Conservation (phyloP, 2,329 filamentous ascomycete species). For the Monilinia laxa region DNA sequence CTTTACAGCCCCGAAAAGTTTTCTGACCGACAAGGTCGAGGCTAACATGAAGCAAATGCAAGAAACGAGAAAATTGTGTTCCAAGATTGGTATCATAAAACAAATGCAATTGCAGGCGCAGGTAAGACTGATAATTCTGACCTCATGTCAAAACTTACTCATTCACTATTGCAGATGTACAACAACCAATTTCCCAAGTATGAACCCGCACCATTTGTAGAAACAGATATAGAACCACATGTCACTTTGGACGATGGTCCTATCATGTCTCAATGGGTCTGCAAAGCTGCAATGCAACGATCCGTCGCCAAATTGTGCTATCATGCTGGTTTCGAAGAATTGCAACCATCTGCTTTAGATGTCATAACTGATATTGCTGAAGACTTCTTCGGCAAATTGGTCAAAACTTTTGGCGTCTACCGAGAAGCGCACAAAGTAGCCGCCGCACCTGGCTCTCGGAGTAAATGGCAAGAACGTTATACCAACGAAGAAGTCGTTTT, state of each 20-base stretch:
- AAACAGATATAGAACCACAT: slow-evolving; percentile 83
- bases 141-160: slow-evolving; percentile 25
- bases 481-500: slow-evolving; percentile 82
- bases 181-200: slow-evolving; percentile 98
- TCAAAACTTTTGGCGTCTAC: slow-evolving; percentile 76
- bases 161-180: slow-evolving; percentile 60
- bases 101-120: slow-evolving; percentile 99
- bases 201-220: slow-evolving; percentile 82
- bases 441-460: slow-evolving; percentile 42
- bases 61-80: slow-evolving; percentile 91
- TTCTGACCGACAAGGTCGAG: slow-evolving; percentile 76
- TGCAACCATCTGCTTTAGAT: slow-evolving; percentile 91
- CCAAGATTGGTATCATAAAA: slow-evolving; percentile 96
- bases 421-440: slow-evolving; percentile 77
- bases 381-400: slow-evolving; percentile 85
- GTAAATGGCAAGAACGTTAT: slow-evolving; percentile 64
- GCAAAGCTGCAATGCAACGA: slow-evolving; percentile 80
- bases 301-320: slow-evolving; percentile 95
- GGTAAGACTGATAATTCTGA: slow-evolving; percentile 52
- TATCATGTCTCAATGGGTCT: slow-evolving; percentile 79
- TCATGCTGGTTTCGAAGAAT: slow-evolving; percentile 93
- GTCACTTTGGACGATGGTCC: slow-evolving; percentile 87
- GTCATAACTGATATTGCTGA: slow-evolving; percentile 84
- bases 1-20: slow-evolving; percentile 74
- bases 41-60: slow-evolving; percentile 93